Conservation (phyloP, 805 yeast genomes). For the Sungouiella blattae region DNA sequence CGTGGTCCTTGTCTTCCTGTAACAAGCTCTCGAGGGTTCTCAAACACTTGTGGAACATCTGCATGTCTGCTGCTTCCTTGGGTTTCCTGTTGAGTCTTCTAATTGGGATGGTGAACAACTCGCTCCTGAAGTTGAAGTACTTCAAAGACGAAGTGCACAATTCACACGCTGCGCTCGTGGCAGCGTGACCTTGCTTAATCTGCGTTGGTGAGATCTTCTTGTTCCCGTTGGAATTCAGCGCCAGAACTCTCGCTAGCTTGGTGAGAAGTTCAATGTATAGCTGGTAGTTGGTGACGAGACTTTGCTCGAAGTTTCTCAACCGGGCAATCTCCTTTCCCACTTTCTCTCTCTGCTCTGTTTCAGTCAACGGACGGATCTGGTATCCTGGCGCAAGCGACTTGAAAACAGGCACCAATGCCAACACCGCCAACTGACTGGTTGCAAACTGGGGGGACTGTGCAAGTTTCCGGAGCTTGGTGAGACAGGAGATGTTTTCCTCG, state of each 20-base stretch:
- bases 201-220: constrained; percentile 29
- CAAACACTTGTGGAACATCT: constrained; percentile 56
- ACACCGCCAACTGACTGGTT: constrained; percentile 65
- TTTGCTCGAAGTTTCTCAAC: constrained; percentile 77
- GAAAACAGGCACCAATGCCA: constrained; percentile 81
- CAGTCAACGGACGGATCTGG: constrained; percentile 77
- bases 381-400: constrained; percentile 86
- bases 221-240: constrained; percentile 34
- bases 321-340: constrained; percentile 80
- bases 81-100: constrained; percentile 67
- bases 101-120: constrained; percentile 62
- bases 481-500: constrained; percentile 68
- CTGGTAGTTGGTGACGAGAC: constrained; percentile 64
- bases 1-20: constrained; percentile 71
- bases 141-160: constrained; percentile 58
- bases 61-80: constrained; percentile 41
- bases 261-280: constrained; percentile 58
- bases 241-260: constrained; percentile 37
- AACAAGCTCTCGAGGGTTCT: constrained; percentile 67
- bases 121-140: constrained; percentile 79
- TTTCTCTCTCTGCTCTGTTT: constrained; percentile 74
- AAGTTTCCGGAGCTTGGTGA: constrained; percentile 69
- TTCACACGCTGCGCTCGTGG: constrained; percentile 78
- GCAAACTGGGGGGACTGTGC: constrained; percentile 62
- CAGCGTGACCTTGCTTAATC: constrained; percentile 49